Percentiles rank a stretch among this genome's conserved stretches.
phyloP scores from a whole-genome alignment of 148 eudicot species.

The Amaranthus cruentus region DNA sequence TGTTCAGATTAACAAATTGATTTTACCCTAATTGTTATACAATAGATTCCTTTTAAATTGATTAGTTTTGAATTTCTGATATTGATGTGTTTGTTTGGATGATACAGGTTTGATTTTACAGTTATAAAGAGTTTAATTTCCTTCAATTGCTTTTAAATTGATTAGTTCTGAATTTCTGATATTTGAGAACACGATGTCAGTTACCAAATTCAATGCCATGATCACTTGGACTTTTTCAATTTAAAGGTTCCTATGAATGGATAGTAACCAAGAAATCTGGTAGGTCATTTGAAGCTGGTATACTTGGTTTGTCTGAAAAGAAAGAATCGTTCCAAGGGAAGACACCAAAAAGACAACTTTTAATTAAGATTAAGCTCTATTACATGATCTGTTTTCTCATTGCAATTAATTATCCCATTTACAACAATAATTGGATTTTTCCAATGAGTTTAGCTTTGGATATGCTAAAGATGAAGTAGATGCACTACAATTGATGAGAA shows the following conservation, averaged over 20 bases:
- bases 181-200: constrained; percentile 92
- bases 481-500: constrained; percentile 1
- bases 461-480: not conserved
- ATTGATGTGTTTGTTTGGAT: too few species aligned
- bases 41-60: too few species aligned
- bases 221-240: constrained; percentile 67
- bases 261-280: constrained; percentile 86
- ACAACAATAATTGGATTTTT: constrained; percentile 17
- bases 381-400: not conserved
- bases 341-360: constrained; percentile 20
- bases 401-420: constrained; percentile 35
- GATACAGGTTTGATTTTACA: too few species aligned
- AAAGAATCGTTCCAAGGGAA: constrained; percentile 12
- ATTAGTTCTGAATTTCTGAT: not conserved
- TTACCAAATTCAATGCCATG: constrained; percentile 91
- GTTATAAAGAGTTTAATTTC: too few species aligned
- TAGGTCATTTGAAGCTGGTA: constrained; percentile 78
- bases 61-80: too few species aligned
- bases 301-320: constrained; percentile 52
- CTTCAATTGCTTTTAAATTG: too few species aligned
- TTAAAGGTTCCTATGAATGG: constrained; percentile 84
- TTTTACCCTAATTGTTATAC: too few species aligned
- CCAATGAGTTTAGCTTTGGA: constrained; percentile 16
- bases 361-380: constrained; percentile 26
- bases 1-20: too few species aligned